Evolutionary conservation across 768 basidiomycete genomes (phyloP).

Genomic region (Amanita subjunquillea): DNA sequence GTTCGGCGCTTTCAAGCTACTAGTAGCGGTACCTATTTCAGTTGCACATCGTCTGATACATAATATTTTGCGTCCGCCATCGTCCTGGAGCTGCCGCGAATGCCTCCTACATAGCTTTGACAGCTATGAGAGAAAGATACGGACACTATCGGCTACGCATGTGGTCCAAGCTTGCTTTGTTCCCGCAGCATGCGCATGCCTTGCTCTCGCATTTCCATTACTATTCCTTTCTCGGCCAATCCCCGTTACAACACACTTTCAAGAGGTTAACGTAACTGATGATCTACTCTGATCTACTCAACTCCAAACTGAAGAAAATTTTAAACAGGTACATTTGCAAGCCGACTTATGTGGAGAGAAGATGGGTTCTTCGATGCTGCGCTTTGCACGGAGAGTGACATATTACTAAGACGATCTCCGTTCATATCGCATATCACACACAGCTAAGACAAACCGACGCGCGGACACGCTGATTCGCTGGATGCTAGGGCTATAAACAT

Average conservation of each 20-base stretch:
- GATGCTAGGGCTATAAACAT: background rate
- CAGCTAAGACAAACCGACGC: background rate
- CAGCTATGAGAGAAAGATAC: background rate
- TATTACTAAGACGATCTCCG: background rate
- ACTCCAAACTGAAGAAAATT: too few species aligned
- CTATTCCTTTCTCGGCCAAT: too few species aligned
- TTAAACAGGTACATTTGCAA: too few species aligned
- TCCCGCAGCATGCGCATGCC: too few species aligned
- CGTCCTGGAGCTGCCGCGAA: background rate
- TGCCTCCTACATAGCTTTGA: background rate
- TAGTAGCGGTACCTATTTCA: background rate
- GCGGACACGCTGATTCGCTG: too few species aligned
- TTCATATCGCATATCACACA: background rate
- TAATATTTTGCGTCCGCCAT: background rate
- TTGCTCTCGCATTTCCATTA: too few species aligned
- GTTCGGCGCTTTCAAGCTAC: background rate
- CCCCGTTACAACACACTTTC: too few species aligned
- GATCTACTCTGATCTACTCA: too few species aligned
- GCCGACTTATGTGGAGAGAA: too few species aligned
- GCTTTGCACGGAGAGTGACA: background rate
- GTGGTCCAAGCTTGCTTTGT: background rate
- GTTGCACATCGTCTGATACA: background rate
- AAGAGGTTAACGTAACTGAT: too few species aligned
- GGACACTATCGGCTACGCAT: background rate
- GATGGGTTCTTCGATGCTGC: background rate